Percentiles rank a stretch among this genome's conserved stretches.
Evolutionary conservation across 768 basidiomycete genomes (phyloP).

Genomic region (Mycena latifolia): DNA sequence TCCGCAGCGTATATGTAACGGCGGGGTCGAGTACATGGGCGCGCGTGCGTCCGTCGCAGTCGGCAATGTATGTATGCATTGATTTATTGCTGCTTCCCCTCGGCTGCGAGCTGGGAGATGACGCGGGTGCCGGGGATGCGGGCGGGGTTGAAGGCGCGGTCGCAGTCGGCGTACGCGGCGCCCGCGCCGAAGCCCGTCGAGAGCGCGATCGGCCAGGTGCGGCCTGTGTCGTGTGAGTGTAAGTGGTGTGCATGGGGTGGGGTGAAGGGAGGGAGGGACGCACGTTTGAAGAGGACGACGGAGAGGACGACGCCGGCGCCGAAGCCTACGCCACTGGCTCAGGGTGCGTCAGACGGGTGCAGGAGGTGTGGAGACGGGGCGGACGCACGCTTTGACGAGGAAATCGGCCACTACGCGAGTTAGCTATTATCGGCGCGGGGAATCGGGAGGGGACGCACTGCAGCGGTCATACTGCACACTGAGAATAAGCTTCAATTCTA

Average conservation of each 20-base stretch:
- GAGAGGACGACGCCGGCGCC: constrained; percentile 90
- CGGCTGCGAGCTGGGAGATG: constrained; percentile 54
- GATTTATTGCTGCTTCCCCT: constrained; percentile 21
- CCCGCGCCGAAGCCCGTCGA: constrained; percentile 90
- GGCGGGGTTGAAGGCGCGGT: constrained; percentile 93
- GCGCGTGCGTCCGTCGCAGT: constrained; percentile 2
- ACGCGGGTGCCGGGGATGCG: constrained; percentile 88
- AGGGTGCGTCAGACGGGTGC: constrained; percentile 19
- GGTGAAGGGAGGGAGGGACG: too few relatives aligned
- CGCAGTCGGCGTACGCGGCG: constrained; percentile 91
- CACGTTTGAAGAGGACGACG: constrained; percentile 92
- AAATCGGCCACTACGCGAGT: constrained; percentile 74
- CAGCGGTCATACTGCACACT: constrained; percentile 83
- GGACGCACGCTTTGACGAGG: constrained; percentile 86
- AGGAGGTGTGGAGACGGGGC: not conserved
- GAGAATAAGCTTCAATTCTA: not conserved
- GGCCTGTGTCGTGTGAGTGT: constrained; percentile 66
- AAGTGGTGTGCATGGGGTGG: too few relatives aligned
- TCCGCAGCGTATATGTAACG: constrained; percentile 11
- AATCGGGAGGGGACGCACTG: constrained; percentile 62
- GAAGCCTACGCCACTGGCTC: constrained; percentile 85
- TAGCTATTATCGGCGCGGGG: constrained; percentile 16
- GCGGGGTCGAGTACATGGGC: constrained; percentile 25
- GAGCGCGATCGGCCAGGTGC: constrained; percentile 92
- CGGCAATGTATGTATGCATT: too few relatives aligned